Conservation (phyloP, 768 basidiomycete genomes). For the Termitomyces sp. region DNA sequence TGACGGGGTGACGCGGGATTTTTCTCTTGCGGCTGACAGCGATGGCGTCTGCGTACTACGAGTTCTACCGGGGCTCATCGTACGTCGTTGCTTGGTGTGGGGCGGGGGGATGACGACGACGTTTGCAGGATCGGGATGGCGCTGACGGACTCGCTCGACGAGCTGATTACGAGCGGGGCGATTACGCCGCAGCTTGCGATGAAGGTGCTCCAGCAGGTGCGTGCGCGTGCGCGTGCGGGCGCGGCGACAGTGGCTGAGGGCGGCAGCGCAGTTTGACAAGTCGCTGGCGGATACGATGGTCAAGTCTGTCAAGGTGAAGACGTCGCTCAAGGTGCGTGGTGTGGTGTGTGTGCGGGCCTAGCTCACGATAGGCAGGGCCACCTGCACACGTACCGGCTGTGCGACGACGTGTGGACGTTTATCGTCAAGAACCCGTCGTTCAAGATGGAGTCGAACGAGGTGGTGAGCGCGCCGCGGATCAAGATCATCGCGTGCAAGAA, state of each 20-base stretch:
- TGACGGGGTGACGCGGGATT: not conserved
- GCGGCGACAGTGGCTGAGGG: not conserved
- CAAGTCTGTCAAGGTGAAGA: constrained; percentile 93
- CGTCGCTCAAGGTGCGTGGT: constrained; percentile 70
- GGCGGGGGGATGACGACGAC: too few relatives aligned
- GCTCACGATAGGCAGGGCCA: too few relatives aligned
- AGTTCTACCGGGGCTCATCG: constrained; percentile 91
- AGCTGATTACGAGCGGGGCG: constrained; percentile 92
- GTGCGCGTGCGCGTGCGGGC: constrained; percentile 4
- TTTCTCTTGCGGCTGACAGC: too few relatives aligned
- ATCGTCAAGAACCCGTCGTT: constrained; percentile 89
- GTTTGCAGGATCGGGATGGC: constrained; percentile 88
- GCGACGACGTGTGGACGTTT: constrained; percentile 99
- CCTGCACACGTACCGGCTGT: constrained; percentile 85
- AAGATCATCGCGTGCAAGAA: constrained; percentile 99
- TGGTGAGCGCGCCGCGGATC: constrained; percentile 70
- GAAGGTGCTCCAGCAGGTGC: constrained; percentile 95
- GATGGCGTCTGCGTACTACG: constrained; percentile 86
- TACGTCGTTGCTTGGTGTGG: constrained; percentile 22
- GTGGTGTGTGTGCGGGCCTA: constrained; percentile 39
- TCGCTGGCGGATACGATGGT: constrained; percentile 89
- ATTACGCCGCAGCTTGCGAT: constrained; percentile 99
- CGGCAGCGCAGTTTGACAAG: constrained; percentile 89
- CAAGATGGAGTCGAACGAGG: constrained; percentile 92
- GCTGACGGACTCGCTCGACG: constrained; percentile 95